Conservation (phyloP, 2,329 filamentous ascomycete genomes). For the Gyromitra esculenta region DNA sequence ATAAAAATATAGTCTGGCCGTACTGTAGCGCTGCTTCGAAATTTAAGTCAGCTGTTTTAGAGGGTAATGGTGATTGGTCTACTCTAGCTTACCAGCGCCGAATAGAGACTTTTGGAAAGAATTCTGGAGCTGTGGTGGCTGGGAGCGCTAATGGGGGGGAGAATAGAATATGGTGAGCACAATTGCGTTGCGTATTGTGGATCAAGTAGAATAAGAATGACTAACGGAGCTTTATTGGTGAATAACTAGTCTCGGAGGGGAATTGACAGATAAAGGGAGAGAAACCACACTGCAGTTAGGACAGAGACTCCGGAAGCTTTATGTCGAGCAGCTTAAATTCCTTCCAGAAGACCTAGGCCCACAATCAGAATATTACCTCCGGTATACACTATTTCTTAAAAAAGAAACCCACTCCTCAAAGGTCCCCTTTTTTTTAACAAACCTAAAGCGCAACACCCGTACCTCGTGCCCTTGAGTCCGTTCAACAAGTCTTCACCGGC, state of each 20-base stretch:
- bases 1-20: constrained; percentile 70
- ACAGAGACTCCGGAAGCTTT: constrained; percentile 73
- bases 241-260: constrained; percentile 65
- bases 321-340: constrained; percentile 78
- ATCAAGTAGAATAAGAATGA: not conserved
- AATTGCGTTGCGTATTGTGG: not conserved
- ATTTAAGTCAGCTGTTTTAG: constrained; percentile 70
- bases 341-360: constrained; percentile 68
- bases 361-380: constrained; percentile 73
- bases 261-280: constrained; percentile 79
- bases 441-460: constrained; percentile 70
- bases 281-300: constrained; percentile 77
- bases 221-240: constrained; percentile 19
- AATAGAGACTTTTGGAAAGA: constrained; percentile 80
- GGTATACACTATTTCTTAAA: constrained; percentile 59
- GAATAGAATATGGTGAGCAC: constrained; percentile 81
- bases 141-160: constrained; percentile 73
- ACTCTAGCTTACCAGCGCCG: constrained; percentile 73
- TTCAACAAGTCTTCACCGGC: constrained; percentile 78
- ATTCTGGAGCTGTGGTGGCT: constrained; percentile 76
- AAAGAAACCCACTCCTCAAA: not conserved
- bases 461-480: constrained; percentile 77
- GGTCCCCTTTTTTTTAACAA: not conserved
- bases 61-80: constrained; percentile 68
- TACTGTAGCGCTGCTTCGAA: constrained; percentile 83